Base-by-base conservation (phyloP, 176 grass and related monocot genomes). In the Juncus effusus region DNA sequence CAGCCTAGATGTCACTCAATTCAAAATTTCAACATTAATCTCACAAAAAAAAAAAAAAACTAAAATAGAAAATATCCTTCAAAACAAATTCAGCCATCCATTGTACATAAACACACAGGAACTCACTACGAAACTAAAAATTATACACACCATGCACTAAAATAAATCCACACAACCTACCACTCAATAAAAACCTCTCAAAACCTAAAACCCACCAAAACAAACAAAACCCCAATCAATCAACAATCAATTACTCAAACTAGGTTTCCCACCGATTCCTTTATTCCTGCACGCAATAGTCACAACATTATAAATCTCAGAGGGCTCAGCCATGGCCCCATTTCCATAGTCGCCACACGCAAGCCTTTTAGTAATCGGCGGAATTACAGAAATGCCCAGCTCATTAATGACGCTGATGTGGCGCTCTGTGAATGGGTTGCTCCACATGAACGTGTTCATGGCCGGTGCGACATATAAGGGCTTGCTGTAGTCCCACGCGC, bases 391-490 rank as follows among this genome's bases (percentile, higher is more conserved):
- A 74, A 99, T 79, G n/a, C 88, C 94, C 12, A 99, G 58, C 51
- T 84, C 72, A 16, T 54, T 71, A 38, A 99, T 74, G 2, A 51
- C 64, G 59, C 80, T 81, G 53, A 99, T 59, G 69, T 99, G 94
- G 1, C 76, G 82, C 59, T 62, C 65, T 3, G 88, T 99, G 78
- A 99, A 93, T 11, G 73, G 80, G 65, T 90, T 99, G 69, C 81
- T 99, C 88, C 85, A 93, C 94, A 99, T 99, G 59, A 93, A 87
- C 41, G 88, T 85, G 64, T 99, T 93, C 94, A 99, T 90, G 16
- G 94, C 94, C 40, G 94, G 88, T 15, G 94, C 94, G 38, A 71
- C 88, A 62, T 86, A 93, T 39, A 93, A 58, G 10, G 88, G 85
- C 61, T 90, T 99, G 6, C 71, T 84, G 78, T 74, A 93, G 73